A percentile compares a stretch with the other conserved stretches of the same genome.
Conservation (phyloP, 345 rosid genomes). For the Murraya paniculata region DNA sequence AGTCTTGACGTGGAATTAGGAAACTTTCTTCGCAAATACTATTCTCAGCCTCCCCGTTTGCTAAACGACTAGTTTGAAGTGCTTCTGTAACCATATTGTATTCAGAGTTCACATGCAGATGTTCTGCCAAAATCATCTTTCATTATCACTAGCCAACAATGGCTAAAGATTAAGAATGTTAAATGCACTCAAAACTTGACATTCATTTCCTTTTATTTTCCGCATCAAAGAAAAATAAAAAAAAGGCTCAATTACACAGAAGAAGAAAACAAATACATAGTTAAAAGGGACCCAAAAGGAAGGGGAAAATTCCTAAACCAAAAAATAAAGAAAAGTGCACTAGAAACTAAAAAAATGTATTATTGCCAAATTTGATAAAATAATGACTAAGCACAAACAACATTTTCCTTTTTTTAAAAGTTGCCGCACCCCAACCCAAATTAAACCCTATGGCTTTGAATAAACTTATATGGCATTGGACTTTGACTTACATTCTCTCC, state of each 20-base stretch:
- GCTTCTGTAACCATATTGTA: constrained; percentile 59
- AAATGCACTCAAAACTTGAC: not conserved
- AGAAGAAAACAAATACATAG: not conserved
- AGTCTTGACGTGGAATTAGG: constrained; percentile 30
- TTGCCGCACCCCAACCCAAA: not conserved
- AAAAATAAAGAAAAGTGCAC: not conserved
- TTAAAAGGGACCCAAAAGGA: not conserved
- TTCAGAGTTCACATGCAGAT: constrained; percentile 15
- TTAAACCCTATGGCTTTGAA: not conserved
- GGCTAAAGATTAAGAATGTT: not conserved
- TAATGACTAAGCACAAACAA: not conserved
- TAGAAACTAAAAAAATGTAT: not conserved
- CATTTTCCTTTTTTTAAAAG: too few species aligned
- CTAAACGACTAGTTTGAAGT: constrained; percentile 26
- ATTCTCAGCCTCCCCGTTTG: constrained; percentile 44
- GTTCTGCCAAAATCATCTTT: constrained; percentile 21
- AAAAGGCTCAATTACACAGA: not conserved
- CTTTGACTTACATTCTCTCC: too few species aligned
- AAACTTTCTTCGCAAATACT: constrained; percentile 17
- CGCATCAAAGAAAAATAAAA: not conserved
- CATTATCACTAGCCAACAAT: not conserved
- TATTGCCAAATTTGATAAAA: not conserved
- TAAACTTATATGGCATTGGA: too few species aligned
- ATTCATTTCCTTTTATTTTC: not conserved
- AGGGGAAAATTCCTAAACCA: not conserved